Conservation (phyloP, 148 eudicot genomes). For the Selenicereus undatus region DNA sequence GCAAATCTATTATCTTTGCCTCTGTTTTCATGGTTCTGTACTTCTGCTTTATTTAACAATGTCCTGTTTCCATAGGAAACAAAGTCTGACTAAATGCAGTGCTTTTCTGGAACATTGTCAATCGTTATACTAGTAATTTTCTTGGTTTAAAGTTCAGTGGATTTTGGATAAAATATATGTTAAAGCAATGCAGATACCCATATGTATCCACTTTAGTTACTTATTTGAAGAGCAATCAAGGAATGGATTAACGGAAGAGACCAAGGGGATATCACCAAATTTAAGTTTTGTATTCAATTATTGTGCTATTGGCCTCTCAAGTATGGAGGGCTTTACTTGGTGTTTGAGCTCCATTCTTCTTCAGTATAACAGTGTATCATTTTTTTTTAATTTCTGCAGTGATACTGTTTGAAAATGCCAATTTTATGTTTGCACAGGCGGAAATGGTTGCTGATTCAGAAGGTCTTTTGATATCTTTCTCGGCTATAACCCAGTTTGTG, state of each 20-base stretch:
- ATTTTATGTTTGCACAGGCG: neutral
- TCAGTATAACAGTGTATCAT: neutral
- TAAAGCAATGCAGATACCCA: neutral
- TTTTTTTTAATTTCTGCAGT: neutral
- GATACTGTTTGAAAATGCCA: neutral
- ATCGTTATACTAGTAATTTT: neutral
- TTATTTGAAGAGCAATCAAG: neutral
- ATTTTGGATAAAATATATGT: neutral
- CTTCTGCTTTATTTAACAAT: neutral
- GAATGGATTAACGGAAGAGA: neutral
- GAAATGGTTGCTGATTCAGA: neutral
- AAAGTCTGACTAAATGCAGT: neutral
- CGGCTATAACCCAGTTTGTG: neutral
- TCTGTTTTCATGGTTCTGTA: neutral
- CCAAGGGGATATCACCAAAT: neutral
- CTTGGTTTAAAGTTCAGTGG: neutral
- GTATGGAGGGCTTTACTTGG: neutral
- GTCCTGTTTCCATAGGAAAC: neutral
- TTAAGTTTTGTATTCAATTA: neutral
- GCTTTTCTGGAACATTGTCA: neutral
- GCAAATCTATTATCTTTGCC: neutral
- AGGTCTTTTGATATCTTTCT: neutral
- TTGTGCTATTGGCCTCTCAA: neutral
- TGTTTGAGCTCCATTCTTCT: neutral
- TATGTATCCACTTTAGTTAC: neutral